These are phyloP conservation scores for Tremella mesenterica DNA, from an alignment of 768 basidiomycete genomes.

Conservation along the genomic window DNA sequence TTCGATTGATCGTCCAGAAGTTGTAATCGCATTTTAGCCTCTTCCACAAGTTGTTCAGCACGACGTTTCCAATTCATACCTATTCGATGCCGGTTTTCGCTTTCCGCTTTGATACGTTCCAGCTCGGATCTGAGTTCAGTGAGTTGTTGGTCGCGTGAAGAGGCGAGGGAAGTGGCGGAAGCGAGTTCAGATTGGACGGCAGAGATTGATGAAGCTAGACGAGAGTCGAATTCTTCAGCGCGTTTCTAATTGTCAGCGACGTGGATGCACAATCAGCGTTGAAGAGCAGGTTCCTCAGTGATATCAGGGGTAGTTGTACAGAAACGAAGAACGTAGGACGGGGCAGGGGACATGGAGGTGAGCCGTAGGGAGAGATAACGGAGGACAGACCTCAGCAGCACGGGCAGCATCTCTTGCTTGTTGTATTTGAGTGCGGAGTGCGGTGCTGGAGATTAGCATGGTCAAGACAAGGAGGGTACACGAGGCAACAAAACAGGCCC, in stretches of 20 bases:
- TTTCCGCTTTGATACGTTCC: slow-evolving; percentile 15
- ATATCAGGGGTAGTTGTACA: no score
- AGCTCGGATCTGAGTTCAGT: slow-evolving; percentile 17
- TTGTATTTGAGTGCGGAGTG: slow-evolving; percentile 28
- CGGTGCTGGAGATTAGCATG: no score
- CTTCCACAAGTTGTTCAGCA: slow-evolving; percentile 13
- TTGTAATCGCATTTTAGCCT: slow-evolving; percentile 1
- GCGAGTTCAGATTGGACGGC: slow-evolving; percentile 28
- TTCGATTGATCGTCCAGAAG: no score
- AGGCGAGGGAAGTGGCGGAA: slow-evolving; percentile 23
- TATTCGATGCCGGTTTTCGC: slow-evolving; percentile 18
- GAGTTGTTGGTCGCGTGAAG: slow-evolving; percentile 24
- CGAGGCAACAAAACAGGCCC: no score
- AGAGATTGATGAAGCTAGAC: slow-evolving; percentile 22
- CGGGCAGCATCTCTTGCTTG: slow-evolving; percentile 25
- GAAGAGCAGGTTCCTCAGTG: no score
- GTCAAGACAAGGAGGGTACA: no score
- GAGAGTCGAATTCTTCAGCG: slow-evolving; percentile 21
- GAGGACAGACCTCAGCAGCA: slow-evolving; percentile 25
- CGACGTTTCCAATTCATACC: slow-evolving; percentile 32
- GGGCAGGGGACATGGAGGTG: background rate
- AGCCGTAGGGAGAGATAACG: no score
- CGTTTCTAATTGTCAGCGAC: slow-evolving; percentile 11
- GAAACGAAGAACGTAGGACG: no score
- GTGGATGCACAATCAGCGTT: background rate